A percentile compares a stretch with the other conserved stretches of the same genome.
phyloP scores from a whole-genome alignment of 306 rosid species.

The Cajanus cajan region DNA sequence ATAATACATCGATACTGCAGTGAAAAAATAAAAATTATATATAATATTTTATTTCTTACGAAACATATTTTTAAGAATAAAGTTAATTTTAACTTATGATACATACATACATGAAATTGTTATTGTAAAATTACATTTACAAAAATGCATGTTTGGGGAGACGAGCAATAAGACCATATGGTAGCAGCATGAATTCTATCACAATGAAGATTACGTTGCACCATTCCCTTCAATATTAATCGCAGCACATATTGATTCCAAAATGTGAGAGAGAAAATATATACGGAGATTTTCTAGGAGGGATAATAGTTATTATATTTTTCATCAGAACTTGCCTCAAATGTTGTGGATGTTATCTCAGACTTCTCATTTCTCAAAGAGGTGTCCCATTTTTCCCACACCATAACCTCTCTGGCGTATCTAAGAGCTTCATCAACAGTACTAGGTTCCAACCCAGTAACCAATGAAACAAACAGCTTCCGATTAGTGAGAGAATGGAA shows the following conservation, averaged over 20 bases:
- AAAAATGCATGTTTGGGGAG: neutral
- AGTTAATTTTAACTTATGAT: neutral
- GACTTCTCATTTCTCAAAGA: conserved; percentile 24
- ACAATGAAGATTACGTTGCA: neutral
- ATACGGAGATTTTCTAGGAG: neutral
- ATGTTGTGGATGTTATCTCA: conserved; percentile 43
- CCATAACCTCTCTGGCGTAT: conserved; percentile 66
- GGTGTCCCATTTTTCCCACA: conserved; percentile 49
- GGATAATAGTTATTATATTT: neutral
- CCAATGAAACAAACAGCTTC: conserved; percentile 65
- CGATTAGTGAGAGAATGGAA: conserved; percentile 46
- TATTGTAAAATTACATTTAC: neutral
- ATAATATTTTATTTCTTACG: neutral
- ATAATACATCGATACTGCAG: too few species aligned
- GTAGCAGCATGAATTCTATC: neutral
- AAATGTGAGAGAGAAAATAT: neutral
- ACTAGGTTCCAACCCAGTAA: conserved; percentile 58
- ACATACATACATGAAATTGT: neutral
- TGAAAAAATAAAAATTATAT: neutral
- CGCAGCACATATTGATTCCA: neutral
- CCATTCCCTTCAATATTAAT: neutral
- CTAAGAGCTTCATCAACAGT: conserved; percentile 67
- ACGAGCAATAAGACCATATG: neutral
- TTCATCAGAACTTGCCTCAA: conserved; percentile 31
- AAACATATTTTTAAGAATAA: neutral